Conservation (phyloP, 768 basidiomycete species). For the Mycena rebaudengoi region DNA sequence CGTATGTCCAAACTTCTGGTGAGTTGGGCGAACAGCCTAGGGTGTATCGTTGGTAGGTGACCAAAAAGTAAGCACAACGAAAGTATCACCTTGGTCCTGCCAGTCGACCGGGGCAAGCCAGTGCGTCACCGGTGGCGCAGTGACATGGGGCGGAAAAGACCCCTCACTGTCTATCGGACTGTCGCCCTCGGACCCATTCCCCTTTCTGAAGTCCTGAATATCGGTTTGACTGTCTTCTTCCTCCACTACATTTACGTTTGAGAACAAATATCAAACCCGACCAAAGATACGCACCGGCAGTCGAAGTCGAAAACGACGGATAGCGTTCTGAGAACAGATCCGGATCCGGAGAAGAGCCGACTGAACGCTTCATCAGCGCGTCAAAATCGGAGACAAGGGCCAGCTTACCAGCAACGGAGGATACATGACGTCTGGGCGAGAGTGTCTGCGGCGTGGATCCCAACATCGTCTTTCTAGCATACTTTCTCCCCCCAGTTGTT, state of each 20-base stretch:
- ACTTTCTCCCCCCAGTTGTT: too few relatives aligned
- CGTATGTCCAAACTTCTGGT: too few relatives aligned
- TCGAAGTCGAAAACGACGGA: neutral
- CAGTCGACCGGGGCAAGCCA: slow-evolving; percentile 17
- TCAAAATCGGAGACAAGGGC: neutral
- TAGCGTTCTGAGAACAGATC: neutral
- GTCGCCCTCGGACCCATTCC: neutral
- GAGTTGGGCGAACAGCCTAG: too few relatives aligned
- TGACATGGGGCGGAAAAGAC: neutral
- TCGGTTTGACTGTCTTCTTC: neutral
- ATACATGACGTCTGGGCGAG: neutral
- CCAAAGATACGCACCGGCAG: neutral
- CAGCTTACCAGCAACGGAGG: slow-evolving; percentile 8
- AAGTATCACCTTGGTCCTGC: slow-evolving; percentile 6
- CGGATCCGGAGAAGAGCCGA: neutral
- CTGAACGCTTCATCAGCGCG: neutral
- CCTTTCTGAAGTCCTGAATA: neutral
- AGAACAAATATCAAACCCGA: neutral
- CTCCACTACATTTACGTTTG: neutral
- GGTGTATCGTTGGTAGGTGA: too few relatives aligned
- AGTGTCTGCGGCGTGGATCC: slow-evolving; percentile 5
- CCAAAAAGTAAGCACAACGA: neutral
- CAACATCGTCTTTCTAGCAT: too few relatives aligned
- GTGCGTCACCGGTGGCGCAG: slow-evolving; percentile 13
- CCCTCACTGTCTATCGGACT: neutral